Evolutionary conservation across 352 stramenopile genomes (phyloP).

Genomic region (Plasmopara muralis): DNA sequence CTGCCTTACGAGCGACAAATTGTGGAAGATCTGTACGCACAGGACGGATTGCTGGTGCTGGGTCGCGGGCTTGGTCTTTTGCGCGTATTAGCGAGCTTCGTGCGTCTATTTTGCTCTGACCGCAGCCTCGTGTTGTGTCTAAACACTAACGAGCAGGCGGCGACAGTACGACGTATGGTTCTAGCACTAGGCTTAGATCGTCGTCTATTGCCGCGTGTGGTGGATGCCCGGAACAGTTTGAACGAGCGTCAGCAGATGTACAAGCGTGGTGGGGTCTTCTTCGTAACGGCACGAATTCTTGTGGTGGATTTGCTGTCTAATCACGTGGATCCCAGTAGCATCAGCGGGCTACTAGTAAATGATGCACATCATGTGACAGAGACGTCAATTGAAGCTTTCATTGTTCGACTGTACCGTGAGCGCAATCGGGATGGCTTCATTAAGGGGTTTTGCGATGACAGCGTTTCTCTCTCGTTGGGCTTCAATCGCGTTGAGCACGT

Average conservation of each 20-base stretch:
- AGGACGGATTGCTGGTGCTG: constrained; percentile 91
- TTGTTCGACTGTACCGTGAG: constrained; percentile 91
- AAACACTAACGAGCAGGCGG: constrained; percentile 86
- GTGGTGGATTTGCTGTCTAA: constrained; percentile 95
- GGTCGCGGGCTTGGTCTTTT: constrained; percentile 87
- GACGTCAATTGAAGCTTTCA: constrained; percentile 96
- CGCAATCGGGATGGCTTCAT: constrained; percentile 89
- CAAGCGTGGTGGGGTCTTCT: constrained; percentile 86
- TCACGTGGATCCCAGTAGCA: constrained; percentile 63
- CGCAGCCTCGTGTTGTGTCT: constrained; percentile 89
- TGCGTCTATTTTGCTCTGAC: constrained; percentile 84
- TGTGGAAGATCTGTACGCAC: constrained; percentile 55
- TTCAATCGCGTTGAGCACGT: constrained; percentile 95
- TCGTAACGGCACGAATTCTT: constrained; percentile 95
- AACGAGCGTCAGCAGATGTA: constrained; percentile 86
- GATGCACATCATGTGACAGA: constrained; percentile 91
- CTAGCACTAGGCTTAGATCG: constrained; percentile 84
- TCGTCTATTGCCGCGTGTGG: constrained; percentile 80
- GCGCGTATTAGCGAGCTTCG: constrained; percentile 85
- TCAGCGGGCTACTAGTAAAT: constrained; percentile 92
- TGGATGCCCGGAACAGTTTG: constrained; percentile 69
- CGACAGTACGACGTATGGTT: constrained; percentile 67
- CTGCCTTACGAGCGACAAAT: constrained; percentile 69
- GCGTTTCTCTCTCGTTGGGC: constrained; percentile 80
- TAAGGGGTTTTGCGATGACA: constrained; percentile 95